Conservation (phyloP, 129 eudicot genomes). For the Ambrosia artemisiifolia region DNA sequence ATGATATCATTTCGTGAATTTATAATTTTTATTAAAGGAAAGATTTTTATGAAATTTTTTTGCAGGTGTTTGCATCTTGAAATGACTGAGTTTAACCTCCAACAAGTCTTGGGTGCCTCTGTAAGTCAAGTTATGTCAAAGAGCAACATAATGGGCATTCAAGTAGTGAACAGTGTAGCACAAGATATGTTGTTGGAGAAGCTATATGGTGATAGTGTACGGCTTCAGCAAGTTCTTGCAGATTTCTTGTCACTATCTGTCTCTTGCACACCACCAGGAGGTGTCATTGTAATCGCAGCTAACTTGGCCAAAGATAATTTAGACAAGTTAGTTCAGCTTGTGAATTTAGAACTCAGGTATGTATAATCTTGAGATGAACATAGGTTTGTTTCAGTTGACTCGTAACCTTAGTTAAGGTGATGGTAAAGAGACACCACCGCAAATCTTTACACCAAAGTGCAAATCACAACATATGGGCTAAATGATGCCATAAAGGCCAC, state of each 20-base stretch:
- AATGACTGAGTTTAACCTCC: constrained; percentile 84
- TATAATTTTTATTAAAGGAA: not conserved
- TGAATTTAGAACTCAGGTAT: constrained; percentile 79
- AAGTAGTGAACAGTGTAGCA: constrained; percentile 40
- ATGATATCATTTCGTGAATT: not conserved
- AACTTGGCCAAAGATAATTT: constrained; percentile 51
- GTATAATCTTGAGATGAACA: not conserved
- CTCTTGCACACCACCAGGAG: constrained; percentile 66
- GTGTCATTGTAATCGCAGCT: constrained; percentile 56
- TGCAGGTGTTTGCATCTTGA: constrained; percentile 80
- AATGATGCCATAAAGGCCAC: too few relatives aligned
- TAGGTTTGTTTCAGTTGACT: not conserved
- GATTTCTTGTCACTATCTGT: constrained; percentile 70
- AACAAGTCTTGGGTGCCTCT: constrained; percentile 70
- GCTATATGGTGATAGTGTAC: constrained; percentile 66
- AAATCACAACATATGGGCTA: too few relatives aligned
- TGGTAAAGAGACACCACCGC: too few relatives aligned
- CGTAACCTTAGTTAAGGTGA: not conserved
- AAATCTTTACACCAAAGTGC: too few relatives aligned
- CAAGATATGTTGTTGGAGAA: constrained; percentile 47
- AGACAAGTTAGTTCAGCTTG: constrained; percentile 74
- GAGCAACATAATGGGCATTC: constrained; percentile 72
- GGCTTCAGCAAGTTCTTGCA: constrained; percentile 92
- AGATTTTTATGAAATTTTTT: not conserved
- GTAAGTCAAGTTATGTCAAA: constrained; percentile 79